Evolutionary conservation across 257 asterid species (phyloP), one percentile per base, ranked within the genome.

Genomic region (Craterostigma plantagineum): DNA sequence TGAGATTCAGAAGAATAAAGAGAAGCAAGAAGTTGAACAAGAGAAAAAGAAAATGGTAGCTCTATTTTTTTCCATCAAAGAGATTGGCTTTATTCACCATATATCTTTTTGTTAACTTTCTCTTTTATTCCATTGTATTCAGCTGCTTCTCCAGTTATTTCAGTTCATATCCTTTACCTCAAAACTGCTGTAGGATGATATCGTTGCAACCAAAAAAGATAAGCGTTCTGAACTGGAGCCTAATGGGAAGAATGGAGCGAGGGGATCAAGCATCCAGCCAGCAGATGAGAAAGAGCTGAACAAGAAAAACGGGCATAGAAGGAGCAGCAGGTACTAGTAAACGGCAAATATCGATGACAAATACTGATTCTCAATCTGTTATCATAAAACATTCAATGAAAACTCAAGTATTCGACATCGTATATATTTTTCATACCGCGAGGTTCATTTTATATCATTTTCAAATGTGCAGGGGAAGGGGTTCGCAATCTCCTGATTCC

Each of bases 121-220:
- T 53, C 53, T 55, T 57, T 59, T 71, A 67, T 87, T 74, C 71
- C 67, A 55, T 45, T 64, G 65, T 77, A 48, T 70, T 87, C 92
- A 82, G 92, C 80, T 76, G 84, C 75, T 73, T 85, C 91, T 68
- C 77, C 98, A 87, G 76, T 87, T 82, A 63, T 82, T 75, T 79
- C 79, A 82, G 93, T 77, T 86, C 87, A 83, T 83, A 69, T 77
- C 86, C 91, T 72, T 82, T 74, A 68, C 98, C 81, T 90, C 91
- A 64, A n/a, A 79, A 76, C 91, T 82, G 62, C 90, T 90, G 98
- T 79, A 90, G 98, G 98, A 67, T 48, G n/a, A n/a, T n/a, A n/a
- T n/a, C n/a, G n/a, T n/a, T n/a, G 66, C 61, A 60, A 56, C 49
- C 27, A 54, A 57, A 38, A 66, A 76, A 55, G 69, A 57, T 33